These are phyloP conservation scores for Penicillium fuscoglaucum DNA, from an alignment of 2,329 filamentous ascomycete species.

Conservation along the genomic window DNA sequence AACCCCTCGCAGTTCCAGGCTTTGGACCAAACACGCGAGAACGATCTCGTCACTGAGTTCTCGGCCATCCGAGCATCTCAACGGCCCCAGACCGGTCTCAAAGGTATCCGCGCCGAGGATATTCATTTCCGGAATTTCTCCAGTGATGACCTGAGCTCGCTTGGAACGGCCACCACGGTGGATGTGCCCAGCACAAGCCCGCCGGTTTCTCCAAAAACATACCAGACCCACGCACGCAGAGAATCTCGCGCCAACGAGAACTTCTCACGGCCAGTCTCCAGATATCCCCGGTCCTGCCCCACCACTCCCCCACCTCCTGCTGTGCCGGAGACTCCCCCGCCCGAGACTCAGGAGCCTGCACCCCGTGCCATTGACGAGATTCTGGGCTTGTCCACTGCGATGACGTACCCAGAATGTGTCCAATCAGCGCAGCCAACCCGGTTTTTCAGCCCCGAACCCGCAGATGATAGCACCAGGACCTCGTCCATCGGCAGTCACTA, in stretches of 20 bases:
- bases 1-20: conserved; percentile 55
- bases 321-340: conserved; percentile 36
- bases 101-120: conserved; percentile 55
- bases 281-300: conserved; percentile 41
- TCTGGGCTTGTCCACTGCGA: conserved; percentile 35
- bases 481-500: conserved; percentile 44
- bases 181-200: conserved; percentile 32
- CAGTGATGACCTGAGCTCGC: conserved; percentile 30
- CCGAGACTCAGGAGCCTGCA: conserved; percentile 37
- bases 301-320: conserved; percentile 42
- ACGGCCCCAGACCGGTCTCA: conserved; percentile 49
- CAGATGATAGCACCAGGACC: conserved; percentile 41
- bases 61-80: conserved; percentile 56
- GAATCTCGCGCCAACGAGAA: conserved; percentile 51
- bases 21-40: conserved; percentile 53
- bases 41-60: conserved; percentile 56
- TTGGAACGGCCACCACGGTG: conserved; percentile 25
- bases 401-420: conserved; percentile 34
- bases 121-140: conserved; percentile 43
- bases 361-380: conserved; percentile 45
- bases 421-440: conserved; percentile 31
- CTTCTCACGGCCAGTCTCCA: conserved; percentile 55
- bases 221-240: conserved; percentile 26
- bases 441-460: conserved; percentile 46
- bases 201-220: conserved; percentile 32